Evolutionary conservation across 148 eudicot genomes (phyloP), one percentile per base, ranked within the genome.

Genomic region (Limonium bicolor): DNA sequence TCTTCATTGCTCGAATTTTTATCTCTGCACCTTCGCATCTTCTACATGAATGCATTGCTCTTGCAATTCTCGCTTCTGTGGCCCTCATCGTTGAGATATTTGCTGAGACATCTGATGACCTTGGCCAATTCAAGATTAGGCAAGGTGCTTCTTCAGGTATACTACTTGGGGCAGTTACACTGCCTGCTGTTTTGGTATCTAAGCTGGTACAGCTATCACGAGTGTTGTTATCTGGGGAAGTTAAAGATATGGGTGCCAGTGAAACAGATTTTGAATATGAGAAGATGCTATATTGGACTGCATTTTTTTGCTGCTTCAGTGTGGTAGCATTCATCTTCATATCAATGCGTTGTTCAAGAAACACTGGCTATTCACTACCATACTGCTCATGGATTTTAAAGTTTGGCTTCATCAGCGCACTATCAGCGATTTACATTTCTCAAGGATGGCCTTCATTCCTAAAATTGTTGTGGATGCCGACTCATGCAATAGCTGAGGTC

Each of bases 111-210:
- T 62, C 74, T 30, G 5, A 19, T 42, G 58, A 58, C 29, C 11
- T 40, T 22, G 4, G 38, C 16, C 53, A 34, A 5, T 70, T 81
- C 45, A 66, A 53, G 18, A 65, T 76, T 46, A 78, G 96, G 70
- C 82, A 64, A 25, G 96, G 94, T 31, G 94, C 76, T 35, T 76
- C 94, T 5, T 78, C 96, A 3, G 96, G 96, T 10, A 63, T 82
- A 55, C 57, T 87, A 46, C 63, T 87, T 6, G 96, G 96, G 50
- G 73, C 80, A 7, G 74, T 78, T 33, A 75, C 96, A 6, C 58
- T 87, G 59, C 94, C 96, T 19, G 68, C 78, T 54, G 60, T 87
- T 45, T 56, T 69, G 65, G 17, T 82, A 20, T 68, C 94, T 8
- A 87, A 67, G 62, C 61, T 87, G 71, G 69, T 82, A 62, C 94